A percentile compares a stretch with the other conserved stretches of the same genome.
Conservation (phyloP, 2,329 filamentous ascomycete genomes). For the Talaromyces sp. region DNA sequence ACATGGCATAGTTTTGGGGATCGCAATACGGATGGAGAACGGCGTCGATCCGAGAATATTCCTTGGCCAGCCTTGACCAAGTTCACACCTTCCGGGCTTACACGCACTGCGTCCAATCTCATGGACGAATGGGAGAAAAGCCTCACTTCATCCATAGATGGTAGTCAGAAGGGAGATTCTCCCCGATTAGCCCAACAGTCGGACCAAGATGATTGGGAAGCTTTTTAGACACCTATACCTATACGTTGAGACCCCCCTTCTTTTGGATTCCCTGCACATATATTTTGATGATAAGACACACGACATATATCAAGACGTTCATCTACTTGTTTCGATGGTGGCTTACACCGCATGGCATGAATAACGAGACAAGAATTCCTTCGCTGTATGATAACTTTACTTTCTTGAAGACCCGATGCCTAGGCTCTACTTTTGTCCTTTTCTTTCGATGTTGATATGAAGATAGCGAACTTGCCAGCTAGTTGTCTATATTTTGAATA, state of each 20-base stretch:
- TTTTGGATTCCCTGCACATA: conserved; percentile 5
- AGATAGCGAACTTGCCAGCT: background rate
- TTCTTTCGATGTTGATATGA: background rate
- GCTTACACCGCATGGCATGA: conserved; percentile 7
- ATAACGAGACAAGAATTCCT: conserved; percentile 8
- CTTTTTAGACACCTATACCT: conserved; percentile 5
- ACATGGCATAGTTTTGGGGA: conserved; percentile 30
- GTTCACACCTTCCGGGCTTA: conserved; percentile 69
- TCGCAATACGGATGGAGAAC: conserved; percentile 24
- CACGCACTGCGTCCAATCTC: conserved; percentile 74
- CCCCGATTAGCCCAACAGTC: background rate
- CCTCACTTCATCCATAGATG: conserved; percentile 47
- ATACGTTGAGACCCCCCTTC: background rate
- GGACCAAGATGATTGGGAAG: conserved; percentile 11
- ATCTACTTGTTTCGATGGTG: conserved; percentile 4
- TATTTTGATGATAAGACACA: conserved; percentile 1
- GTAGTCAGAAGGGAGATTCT: background rate
- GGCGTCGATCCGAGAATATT: conserved; percentile 33
- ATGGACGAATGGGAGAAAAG: conserved; percentile 91
- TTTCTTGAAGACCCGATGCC: background rate
- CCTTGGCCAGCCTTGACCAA: conserved; percentile 68
- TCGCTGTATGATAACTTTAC: background rate
- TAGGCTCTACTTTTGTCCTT: background rate
- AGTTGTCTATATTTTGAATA: background rate
- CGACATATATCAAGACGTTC: background rate